A percentile compares a stretch with the other conserved stretches of the same genome.
Evolutionary conservation across 371 early-diverging fungal genomes (phyloP).

Genomic region (Rhizopus arrhizus): DNA sequence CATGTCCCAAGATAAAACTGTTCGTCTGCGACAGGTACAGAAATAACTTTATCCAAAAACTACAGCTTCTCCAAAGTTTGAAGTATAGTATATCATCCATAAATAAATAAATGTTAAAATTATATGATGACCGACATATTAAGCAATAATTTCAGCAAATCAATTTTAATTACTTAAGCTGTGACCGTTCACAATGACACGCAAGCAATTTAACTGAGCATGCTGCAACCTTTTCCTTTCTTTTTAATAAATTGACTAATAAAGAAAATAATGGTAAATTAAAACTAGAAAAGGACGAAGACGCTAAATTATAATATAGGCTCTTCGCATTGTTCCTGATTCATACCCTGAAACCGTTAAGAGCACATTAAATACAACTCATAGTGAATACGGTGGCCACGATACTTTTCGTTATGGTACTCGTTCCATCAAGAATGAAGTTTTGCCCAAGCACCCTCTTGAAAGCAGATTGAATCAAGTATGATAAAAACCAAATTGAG

Average conservation of each 20-base stretch:
- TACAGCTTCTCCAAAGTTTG: no score
- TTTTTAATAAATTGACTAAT: background rate
- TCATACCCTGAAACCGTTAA: conserved; percentile 44
- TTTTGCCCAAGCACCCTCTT: conserved; percentile 77
- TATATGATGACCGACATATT: no score
- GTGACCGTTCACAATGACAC: conserved; percentile 1
- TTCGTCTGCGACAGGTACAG: no score
- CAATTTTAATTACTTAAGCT: no score
- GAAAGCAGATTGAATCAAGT: conserved; percentile 74
- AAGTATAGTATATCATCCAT: no score
- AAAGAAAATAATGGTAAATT: background rate
- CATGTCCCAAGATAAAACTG: no score
- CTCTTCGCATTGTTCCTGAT: conserved; percentile 51
- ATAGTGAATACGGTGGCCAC: conserved; percentile 75
- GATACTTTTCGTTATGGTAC: conserved; percentile 86
- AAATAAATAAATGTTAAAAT: no score
- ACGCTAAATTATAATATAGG: conserved; percentile 16
- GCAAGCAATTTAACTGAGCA: conserved; percentile 1
- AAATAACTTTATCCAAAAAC: no score
- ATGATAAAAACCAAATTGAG: conserved; percentile 1
- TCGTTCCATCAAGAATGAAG: conserved; percentile 69
- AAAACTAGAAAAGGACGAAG: background rate
- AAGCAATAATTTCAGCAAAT: no score
- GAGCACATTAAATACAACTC: conserved; percentile 59
- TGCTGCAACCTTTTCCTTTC: background rate